Evolutionary conservation across 2,329 filamentous ascomycete genomes (phyloP).

Genomic region (Didymella pinodella): DNA sequence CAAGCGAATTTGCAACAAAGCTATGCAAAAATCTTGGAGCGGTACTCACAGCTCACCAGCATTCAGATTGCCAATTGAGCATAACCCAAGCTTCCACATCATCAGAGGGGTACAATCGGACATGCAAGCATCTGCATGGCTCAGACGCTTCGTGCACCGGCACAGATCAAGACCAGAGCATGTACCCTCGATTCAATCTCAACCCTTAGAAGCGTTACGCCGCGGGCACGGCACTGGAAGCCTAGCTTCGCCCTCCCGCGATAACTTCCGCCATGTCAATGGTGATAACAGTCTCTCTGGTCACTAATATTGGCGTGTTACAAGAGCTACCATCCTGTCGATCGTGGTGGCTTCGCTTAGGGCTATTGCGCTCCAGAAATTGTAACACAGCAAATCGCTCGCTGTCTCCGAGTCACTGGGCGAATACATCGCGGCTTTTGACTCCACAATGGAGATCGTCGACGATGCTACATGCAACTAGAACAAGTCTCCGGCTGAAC

Average conservation of each 20-base stretch:
- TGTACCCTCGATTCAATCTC: constrained; percentile 8
- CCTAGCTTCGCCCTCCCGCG: constrained; percentile 1
- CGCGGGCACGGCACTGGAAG: not conserved
- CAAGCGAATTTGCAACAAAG: not conserved
- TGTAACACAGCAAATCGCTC: not conserved
- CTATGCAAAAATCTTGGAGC: not conserved
- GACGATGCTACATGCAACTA: not conserved
- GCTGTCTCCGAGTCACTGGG: not conserved
- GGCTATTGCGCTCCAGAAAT: not conserved
- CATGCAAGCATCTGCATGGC: not conserved
- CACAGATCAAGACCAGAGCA: constrained; percentile 10
- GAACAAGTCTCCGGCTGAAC: not conserved
- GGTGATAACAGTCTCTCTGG: not conserved
- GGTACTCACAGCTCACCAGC: not conserved
- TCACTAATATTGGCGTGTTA: not conserved
- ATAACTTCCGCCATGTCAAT: not conserved
- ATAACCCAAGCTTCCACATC: not conserved
- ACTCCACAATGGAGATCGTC: not conserved
- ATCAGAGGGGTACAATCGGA: not conserved
- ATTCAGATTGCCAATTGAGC: not conserved
- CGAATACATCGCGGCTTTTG: not conserved
- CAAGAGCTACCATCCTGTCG: not conserved
- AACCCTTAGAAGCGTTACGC: not conserved
- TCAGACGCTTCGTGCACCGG: constrained; percentile 1
- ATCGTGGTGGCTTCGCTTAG: not conserved